Conservation (phyloP, 495 filamentous ascomycete species). For the Hyaloscypha finlandica region DNA sequence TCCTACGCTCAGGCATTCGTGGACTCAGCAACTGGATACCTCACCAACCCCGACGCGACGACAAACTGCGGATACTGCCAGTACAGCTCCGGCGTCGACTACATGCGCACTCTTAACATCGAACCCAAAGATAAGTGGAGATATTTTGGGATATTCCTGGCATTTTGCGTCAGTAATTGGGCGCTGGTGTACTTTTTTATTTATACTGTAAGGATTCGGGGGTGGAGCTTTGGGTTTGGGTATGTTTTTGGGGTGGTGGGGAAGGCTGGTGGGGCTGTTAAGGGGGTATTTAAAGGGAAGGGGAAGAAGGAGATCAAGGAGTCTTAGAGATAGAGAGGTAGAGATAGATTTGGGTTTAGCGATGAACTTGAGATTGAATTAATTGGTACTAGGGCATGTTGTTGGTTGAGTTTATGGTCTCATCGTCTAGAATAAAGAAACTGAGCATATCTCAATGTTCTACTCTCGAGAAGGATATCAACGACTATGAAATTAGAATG, state of each 20-base stretch:
- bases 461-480: too few relatives aligned
- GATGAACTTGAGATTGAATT: background rate
- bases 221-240: slow-evolving; percentile 67
- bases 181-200: slow-evolving; percentile 82
- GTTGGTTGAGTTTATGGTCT: too few relatives aligned
- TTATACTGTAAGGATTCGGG: slow-evolving; percentile 70
- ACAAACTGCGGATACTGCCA: slow-evolving; percentile 74
- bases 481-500: too few relatives aligned
- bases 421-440: too few relatives aligned
- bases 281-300: slow-evolving; percentile 41
- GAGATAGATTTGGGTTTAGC: background rate
- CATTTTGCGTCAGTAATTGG: slow-evolving; percentile 78
- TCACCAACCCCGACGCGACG: slow-evolving; percentile 55
- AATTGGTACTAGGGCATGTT: background rate
- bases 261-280: slow-evolving; percentile 45
- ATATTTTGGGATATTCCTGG: slow-evolving; percentile 77
- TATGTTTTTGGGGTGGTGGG: slow-evolving; percentile 54
- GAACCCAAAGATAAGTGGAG: slow-evolving; percentile 62
- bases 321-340: background rate
- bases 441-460: too few relatives aligned
- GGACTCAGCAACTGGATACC: slow-evolving; percentile 54
- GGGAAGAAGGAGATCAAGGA: slow-evolving; percentile 21
- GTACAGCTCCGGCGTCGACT: slow-evolving; percentile 65
- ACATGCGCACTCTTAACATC: slow-evolving; percentile 69
- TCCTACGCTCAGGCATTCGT: slow-evolving; percentile 69